A percentile compares a stretch with the other conserved stretches of the same genome.
Evolutionary conservation across 2,329 filamentous ascomycete species (phyloP).

Genomic region (Hypoxylon sp.): DNA sequence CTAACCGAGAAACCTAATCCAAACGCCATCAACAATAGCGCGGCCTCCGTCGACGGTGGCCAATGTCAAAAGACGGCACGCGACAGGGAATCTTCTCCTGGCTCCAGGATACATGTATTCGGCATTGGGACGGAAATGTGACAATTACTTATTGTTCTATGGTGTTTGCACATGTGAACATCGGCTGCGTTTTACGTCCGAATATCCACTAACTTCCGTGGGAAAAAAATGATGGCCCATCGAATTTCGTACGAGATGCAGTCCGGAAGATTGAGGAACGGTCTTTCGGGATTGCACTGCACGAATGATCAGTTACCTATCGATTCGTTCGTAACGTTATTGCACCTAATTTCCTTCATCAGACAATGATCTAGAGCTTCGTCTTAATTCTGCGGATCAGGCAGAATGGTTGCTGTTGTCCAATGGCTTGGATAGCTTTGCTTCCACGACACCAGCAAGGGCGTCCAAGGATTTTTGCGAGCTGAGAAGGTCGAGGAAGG

Average conservation of each 20-base stretch:
- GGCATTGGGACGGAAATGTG: not conserved
- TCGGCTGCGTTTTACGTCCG: not conserved
- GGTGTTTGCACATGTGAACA: not conserved
- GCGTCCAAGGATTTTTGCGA: conserved; percentile 15
- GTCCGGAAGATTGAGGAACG: not conserved
- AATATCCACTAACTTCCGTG: not conserved
- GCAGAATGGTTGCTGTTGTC: not conserved
- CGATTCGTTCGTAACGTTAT: not conserved
- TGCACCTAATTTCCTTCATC: not conserved
- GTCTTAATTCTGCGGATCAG: not conserved
- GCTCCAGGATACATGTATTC: not conserved
- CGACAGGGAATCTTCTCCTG: not conserved
- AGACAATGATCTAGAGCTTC: not conserved
- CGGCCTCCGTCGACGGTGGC: not conserved
- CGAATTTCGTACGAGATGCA: not conserved
- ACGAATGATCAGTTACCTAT: not conserved
- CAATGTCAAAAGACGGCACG: not conserved
- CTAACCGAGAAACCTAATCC: not conserved
- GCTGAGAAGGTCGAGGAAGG: conserved; percentile 51
- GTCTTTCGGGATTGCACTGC: not conserved
- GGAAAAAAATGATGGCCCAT: not conserved
- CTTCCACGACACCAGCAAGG: conserved; percentile 6
- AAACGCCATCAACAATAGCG: not conserved
- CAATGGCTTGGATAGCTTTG: not conserved
- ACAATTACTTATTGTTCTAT: not conserved